Percentiles rank a stretch among this genome's conserved stretches.
Conservation (phyloP, 2,329 filamentous ascomycete genomes). For the Claviceps fusiformis region DNA sequence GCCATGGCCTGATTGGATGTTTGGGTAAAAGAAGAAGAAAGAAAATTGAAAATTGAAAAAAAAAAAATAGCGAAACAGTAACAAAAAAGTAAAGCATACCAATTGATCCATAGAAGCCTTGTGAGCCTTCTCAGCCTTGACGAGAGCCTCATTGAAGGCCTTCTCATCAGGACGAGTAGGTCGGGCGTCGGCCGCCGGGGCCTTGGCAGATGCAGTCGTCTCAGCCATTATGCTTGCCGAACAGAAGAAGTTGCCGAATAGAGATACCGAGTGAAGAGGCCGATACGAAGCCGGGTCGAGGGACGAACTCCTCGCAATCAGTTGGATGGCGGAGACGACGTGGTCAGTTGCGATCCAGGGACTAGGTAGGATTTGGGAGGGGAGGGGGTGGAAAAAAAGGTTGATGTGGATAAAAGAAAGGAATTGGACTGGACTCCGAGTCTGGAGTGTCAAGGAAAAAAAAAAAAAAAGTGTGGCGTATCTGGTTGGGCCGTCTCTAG, state of each 20-base stretch:
- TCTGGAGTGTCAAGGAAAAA: neutral
- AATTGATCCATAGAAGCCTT: conserved; percentile 54
- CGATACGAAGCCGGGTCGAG: conserved; percentile 8
- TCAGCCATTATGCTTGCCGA: conserved; percentile 28
- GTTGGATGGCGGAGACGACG: neutral
- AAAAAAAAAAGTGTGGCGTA: neutral
- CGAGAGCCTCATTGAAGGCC: conserved; percentile 64
- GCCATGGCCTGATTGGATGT: neutral
- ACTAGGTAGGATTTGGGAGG: neutral
- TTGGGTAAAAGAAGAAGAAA: neutral
- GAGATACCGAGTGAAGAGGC: conserved; percentile 7
- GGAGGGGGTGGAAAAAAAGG: neutral
- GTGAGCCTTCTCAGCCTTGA: conserved; percentile 77
- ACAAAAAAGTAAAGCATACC: conserved; percentile 17
- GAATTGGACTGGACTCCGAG: neutral
- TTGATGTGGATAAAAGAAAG: neutral
- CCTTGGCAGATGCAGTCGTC: conserved; percentile 29
- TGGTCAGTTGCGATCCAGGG: neutral
- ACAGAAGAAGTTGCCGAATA: conserved; percentile 1
- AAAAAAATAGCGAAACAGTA: neutral
- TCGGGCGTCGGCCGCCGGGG: conserved; percentile 37
- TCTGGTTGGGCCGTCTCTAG: neutral
- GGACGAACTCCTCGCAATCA: conserved; percentile 4
- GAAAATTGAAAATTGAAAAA: too few relatives aligned
- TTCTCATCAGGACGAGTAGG: conserved; percentile 82